Percentiles rank a stretch among this genome's conserved stretches.
These are phyloP conservation scores for Dillenia suffruticosa DNA, from an alignment of 164 flowering plant species.

Conservation along the genomic window DNA sequence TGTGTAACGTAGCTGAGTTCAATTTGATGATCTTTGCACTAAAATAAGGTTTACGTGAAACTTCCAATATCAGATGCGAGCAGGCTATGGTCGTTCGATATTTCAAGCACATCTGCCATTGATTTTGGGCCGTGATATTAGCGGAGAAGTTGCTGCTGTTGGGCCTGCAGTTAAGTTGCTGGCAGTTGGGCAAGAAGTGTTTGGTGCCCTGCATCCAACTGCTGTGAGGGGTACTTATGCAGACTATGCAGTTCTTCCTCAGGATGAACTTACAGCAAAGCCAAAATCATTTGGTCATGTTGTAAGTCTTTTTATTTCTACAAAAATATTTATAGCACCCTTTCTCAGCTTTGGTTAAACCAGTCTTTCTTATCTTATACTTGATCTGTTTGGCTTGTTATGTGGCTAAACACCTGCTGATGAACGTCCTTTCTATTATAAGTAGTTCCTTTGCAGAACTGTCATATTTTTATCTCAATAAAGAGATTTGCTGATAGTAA, in stretches of 20 bases:
- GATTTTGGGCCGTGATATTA: slow-evolving; percentile 93
- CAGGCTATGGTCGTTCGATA: slow-evolving; percentile 92
- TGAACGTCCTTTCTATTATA: too few species aligned
- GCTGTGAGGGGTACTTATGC: slow-evolving; percentile 92
- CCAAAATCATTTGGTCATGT: slow-evolving; percentile 74
- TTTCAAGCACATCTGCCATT: slow-evolving; percentile 79
- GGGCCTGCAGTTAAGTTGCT: slow-evolving; percentile 69
- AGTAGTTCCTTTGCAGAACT: too few species aligned
- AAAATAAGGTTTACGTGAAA: too few species aligned
- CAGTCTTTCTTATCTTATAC: too few species aligned
- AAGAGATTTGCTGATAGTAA: too few species aligned
- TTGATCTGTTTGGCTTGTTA: too few species aligned
- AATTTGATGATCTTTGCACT: too few species aligned
- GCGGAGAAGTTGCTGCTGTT: slow-evolving; percentile 93
- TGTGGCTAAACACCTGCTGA: too few species aligned
- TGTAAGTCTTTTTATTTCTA: slow-evolving; percentile 33
- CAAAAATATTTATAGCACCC: too few species aligned
- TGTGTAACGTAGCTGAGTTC: too few species aligned
- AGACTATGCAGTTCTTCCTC: slow-evolving; percentile 85
- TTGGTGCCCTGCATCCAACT: slow-evolving; percentile 98
- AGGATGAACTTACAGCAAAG: slow-evolving; percentile 67
- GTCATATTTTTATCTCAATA: too few species aligned
- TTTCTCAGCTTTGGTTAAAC: too few species aligned
- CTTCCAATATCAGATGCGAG: slow-evolving; percentile 63
- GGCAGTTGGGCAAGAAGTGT: slow-evolving; percentile 81